These are phyloP conservation scores for Kwoniella dejecticola DNA, from an alignment of 768 basidiomycete species.

Conservation along the genomic window DNA sequence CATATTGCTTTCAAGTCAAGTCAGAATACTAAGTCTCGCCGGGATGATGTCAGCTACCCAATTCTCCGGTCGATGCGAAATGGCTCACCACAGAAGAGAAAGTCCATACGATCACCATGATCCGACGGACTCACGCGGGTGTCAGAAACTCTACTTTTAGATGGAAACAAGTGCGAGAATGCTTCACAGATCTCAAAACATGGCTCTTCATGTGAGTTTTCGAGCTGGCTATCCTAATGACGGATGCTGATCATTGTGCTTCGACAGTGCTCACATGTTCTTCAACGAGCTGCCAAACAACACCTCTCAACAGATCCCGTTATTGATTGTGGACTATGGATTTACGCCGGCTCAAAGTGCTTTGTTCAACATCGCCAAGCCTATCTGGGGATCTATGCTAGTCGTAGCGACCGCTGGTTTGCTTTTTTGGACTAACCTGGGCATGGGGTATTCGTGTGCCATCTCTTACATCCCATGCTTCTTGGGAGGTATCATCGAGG, in stretches of 20 bases:
- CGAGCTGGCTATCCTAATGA: not conserved
- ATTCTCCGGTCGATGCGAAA: slow-evolving; percentile 9
- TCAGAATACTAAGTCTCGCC: too few relatives aligned
- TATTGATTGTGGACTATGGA: not conserved
- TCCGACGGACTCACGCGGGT: slow-evolving; percentile 3
- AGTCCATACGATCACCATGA: slow-evolving; percentile 11
- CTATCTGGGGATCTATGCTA: not conserved
- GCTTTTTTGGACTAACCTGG: slow-evolving; percentile 4
- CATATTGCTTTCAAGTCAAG: not conserved
- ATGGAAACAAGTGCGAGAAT: slow-evolving; percentile 11
- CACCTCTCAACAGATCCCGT: slow-evolving; percentile 6
- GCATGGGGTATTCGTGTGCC: slow-evolving; percentile 8
- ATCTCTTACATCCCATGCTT: slow-evolving; percentile 8
- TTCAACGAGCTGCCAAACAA: slow-evolving; percentile 11
- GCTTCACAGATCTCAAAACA: slow-evolving; percentile 7
- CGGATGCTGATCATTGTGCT: too few relatives aligned
- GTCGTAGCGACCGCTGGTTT: not conserved
- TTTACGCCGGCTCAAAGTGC: slow-evolving; percentile 7
- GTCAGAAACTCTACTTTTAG: slow-evolving; percentile 10
- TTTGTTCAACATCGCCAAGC: slow-evolving; percentile 9
- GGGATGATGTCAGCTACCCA: too few relatives aligned
- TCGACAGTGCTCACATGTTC: slow-evolving; percentile 2
- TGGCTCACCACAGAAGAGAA: slow-evolving; percentile 5
- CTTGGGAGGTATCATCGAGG: slow-evolving; percentile 6
- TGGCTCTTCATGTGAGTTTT: slow-evolving; percentile 12